Base-by-base conservation (phyloP, 352 stramenopile species). In the Pythium periplocum region DNA sequence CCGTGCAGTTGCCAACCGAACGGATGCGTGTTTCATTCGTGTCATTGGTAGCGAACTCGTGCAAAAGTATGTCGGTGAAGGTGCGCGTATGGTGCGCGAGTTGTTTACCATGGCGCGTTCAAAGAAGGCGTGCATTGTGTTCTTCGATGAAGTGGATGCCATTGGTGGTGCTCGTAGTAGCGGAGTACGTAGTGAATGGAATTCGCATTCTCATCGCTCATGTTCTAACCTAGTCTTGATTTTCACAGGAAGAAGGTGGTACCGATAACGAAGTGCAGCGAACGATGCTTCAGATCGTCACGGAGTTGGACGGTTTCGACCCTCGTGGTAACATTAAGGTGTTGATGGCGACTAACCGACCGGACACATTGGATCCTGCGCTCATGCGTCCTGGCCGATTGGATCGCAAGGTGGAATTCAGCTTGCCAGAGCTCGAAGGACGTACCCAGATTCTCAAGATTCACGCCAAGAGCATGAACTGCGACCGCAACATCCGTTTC, bases 211-310 rank as follows among this genome's bases (percentile, higher is more conserved):
- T 6, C 6, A 11, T 34, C 0, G 8, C 17, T 45, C 41, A 30
- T 4, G 40, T 33, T 46, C 9, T 46, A 43, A 26, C 2, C 48
- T 33, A 37, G 32, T 51, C 11, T 33, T 37, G 33, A 43, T 39
- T 38, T 43, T 38, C 30, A 51, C 48, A 78, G 65, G 87, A 96
- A 59, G 95, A 99, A 57, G 96, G 96, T 57, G 95, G 95, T 30
- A 96, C 80, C 10, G 97, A 99, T 65, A 99, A 98, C 60, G 97
- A 99, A 77, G 97, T 99, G 40, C 97, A 99, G 75, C 83, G 97
- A 40, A 99, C 97, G 34, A 99, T 99, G 97, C 86, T 99, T 50
- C 95, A 99, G 80, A 98, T 99, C 72, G 95, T 99, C 30, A 99
- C 94, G 31, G 92, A 99, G 78, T 83, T 99, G 4, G 97, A 99